Percentiles rank a stretch among this genome's conserved stretches.
These are phyloP conservation scores for Prosopis cineraria DNA, from an alignment of 306 rosid species.

Conservation along the genomic window DNA sequence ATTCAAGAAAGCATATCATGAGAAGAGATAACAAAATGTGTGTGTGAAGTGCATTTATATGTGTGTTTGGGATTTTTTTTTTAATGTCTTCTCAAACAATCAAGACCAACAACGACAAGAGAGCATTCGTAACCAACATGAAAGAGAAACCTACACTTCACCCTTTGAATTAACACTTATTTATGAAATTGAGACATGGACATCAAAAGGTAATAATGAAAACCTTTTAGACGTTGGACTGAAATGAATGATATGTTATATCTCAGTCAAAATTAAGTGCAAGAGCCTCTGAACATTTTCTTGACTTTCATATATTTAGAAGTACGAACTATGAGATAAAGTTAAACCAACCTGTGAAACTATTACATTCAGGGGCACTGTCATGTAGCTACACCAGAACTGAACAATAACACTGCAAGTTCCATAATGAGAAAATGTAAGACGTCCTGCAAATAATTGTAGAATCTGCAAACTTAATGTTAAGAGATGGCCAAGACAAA, in stretches of 20 bases:
- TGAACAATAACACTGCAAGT: conserved; percentile 80
- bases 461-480: conserved; percentile 24
- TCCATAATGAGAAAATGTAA: conserved; percentile 23
- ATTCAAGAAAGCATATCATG: neutral
- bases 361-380: conserved; percentile 88
- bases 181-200: neutral
- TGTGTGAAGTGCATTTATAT: neutral
- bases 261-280: neutral
- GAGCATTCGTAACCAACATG: neutral
- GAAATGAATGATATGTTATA: neutral
- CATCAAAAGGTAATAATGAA: neutral
- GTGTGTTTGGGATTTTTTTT: neutral
- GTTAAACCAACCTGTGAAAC: conserved; percentile 72
- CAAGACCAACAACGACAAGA: neutral
- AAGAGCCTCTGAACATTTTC: neutral
- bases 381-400: conserved; percentile 97
- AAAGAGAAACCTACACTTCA: neutral
- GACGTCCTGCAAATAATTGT: conserved; percentile 10
- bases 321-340: conserved; percentile 13
- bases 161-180: neutral
- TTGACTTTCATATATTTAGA: neutral
- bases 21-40: neutral
- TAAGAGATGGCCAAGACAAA: neutral
- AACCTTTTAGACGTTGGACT: neutral
- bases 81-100: neutral